Conservation (phyloP, 2,329 filamentous ascomycete genomes). For the Aspergillus sp. region DNA sequence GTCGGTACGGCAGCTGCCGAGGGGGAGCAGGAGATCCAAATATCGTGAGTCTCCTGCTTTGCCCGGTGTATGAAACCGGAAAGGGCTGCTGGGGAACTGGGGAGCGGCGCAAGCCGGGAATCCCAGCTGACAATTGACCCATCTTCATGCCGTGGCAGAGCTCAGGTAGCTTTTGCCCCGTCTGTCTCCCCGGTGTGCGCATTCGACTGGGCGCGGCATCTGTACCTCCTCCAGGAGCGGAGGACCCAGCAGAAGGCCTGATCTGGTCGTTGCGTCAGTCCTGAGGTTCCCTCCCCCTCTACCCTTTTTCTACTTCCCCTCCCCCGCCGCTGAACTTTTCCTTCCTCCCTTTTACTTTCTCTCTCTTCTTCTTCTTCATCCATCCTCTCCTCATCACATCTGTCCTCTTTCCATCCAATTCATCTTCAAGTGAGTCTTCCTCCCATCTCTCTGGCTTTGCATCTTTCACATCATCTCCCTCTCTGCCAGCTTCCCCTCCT, state of each 20-base stretch:
- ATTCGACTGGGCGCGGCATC: constrained; percentile 14
- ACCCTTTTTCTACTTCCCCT: constrained; percentile 33
- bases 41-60: constrained; percentile 45
- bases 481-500: constrained; percentile 8
- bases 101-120: constrained; percentile 36
- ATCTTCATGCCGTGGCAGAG: constrained; percentile 16
- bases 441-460: not conserved
- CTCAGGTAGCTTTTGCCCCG: constrained; percentile 28
- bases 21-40: constrained; percentile 25
- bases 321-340: constrained; percentile 29
- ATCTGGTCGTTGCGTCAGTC: constrained; percentile 41
- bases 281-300: constrained; percentile 4
- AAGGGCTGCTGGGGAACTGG: constrained; percentile 32
- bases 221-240: constrained; percentile 8
- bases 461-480: not conserved
- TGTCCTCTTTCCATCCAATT: not conserved
- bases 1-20: constrained; percentile 32
- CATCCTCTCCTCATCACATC: not conserved
- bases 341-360: constrained; percentile 20
- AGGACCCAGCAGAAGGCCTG: constrained; percentile 14
- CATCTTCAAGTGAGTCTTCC: constrained; percentile 19
- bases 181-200: constrained; percentile 34
- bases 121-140: constrained; percentile 22
- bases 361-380: constrained; percentile 9
- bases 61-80: constrained; percentile 48